These are phyloP conservation scores for Yarrowia phangngaensis DNA, from an alignment of 805 yeast genomes.

Conservation along the genomic window DNA sequence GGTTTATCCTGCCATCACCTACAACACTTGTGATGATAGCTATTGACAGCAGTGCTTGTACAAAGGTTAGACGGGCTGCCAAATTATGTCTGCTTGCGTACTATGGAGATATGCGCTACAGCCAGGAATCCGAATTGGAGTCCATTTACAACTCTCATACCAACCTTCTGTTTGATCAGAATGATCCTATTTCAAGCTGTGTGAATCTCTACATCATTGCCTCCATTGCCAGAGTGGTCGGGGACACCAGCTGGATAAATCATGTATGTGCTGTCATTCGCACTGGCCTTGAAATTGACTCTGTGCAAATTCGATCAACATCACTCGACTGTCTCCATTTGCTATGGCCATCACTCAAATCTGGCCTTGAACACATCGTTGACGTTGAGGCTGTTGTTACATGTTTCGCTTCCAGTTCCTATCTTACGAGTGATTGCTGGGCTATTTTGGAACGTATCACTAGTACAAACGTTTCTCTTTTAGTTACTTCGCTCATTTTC, in stretches of 20 bases:
- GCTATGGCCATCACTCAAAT: constrained; percentile 4
- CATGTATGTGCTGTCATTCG: constrained; percentile 14
- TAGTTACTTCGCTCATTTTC: constrained; percentile 3
- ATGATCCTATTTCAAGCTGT: constrained; percentile 1
- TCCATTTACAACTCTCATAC: constrained; percentile 2
- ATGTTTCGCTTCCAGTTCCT: neutral
- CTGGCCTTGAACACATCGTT: constrained; percentile 15
- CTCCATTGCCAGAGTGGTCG: constrained; percentile 17
- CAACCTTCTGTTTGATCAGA: constrained; percentile 13
- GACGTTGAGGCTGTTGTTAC: constrained; percentile 11
- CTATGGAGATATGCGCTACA: constrained; percentile 1
- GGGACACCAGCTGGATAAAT: too few species aligned
- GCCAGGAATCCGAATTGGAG: neutral
- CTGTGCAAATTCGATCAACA: neutral
- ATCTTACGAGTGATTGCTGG: neutral
- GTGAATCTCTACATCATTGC: constrained; percentile 15
- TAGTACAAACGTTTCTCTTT: constrained; percentile 6
- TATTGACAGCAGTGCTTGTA: neutral
- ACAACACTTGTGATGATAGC: neutral
- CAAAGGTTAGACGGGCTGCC: constrained; percentile 9
- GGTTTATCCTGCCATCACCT: neutral
- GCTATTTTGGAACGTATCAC: neutral
- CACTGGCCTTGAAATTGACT: constrained; percentile 10
- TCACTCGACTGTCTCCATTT: constrained; percentile 8
- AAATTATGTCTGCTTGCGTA: constrained; percentile 17